phyloP scores from a whole-genome alignment of 2,329 filamentous ascomycete species.

The Botrytis byssoidea region DNA sequence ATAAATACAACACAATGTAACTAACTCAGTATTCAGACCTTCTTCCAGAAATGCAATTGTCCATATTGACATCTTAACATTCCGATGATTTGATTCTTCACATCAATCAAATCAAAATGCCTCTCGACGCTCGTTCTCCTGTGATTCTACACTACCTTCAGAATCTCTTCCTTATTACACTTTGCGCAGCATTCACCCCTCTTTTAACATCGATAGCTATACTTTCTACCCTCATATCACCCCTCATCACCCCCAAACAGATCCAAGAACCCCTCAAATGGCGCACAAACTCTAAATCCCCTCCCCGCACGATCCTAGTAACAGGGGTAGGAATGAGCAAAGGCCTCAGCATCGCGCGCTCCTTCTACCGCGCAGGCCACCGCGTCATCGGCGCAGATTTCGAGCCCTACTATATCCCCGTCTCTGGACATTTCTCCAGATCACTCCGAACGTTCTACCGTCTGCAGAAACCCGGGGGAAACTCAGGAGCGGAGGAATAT shows the following conservation, averaged over 20 bases:
- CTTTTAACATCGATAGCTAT: constrained; percentile 30
- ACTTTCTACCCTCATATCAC: constrained; percentile 23
- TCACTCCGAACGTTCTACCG: constrained; percentile 56
- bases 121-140: constrained; percentile 24
- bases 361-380: constrained; percentile 63
- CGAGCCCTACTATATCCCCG: constrained; percentile 47
- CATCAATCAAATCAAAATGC: constrained; percentile 10
- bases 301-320: constrained; percentile 56
- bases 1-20: not conserved
- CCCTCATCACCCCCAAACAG: constrained; percentile 23
- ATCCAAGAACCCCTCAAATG: constrained; percentile 28
- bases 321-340: constrained; percentile 73
- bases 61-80: not conserved
- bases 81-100: not conserved
- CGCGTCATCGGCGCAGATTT: constrained; percentile 72
- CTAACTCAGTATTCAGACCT: not conserved
- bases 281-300: constrained; percentile 22
- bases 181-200: constrained; percentile 29
- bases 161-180: constrained; percentile 46
- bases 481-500: constrained; percentile 48
- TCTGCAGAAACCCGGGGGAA: constrained; percentile 29
- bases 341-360: constrained; percentile 63
- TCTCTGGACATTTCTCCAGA: constrained; percentile 57
- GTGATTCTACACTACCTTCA: constrained; percentile 45
- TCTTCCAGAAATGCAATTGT: not conserved